Evolutionary conservation across 768 basidiomycete genomes (phyloP).

Genomic region (Hirschioporus abietinus): DNA sequence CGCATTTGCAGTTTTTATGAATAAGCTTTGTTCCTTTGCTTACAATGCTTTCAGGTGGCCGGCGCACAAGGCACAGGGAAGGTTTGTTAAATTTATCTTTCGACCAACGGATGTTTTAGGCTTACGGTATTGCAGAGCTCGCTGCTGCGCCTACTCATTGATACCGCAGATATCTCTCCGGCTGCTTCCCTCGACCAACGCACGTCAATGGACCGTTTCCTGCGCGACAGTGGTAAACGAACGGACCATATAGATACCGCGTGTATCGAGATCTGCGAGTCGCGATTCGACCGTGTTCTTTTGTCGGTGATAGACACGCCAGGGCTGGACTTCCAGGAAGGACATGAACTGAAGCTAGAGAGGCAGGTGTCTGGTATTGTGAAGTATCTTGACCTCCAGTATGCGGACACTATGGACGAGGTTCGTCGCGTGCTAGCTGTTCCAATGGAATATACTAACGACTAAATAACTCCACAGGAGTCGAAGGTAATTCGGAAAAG

Average conservation of each 20-base stretch:
- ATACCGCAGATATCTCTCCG: conserved; percentile 80
- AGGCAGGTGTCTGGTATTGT: conserved; percentile 69
- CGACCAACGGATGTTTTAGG: background rate
- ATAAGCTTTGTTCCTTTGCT: background rate
- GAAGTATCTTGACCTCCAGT: conserved; percentile 76
- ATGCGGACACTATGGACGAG: conserved; percentile 84
- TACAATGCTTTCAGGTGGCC: conserved; percentile 48
- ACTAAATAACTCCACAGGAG: conserved; percentile 45
- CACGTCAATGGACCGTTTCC: conserved; percentile 56
- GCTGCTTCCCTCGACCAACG: conserved; percentile 71
- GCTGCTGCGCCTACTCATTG: conserved; percentile 70
- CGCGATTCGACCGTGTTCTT: conserved; percentile 69
- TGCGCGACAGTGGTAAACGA: conserved; percentile 52
- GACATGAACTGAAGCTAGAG: conserved; percentile 73
- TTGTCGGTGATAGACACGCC: conserved; percentile 85
- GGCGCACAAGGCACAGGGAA: conserved; percentile 51
- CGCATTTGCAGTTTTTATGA: conserved; percentile 15
- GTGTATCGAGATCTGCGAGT: conserved; percentile 79
- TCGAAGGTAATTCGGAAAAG: conserved; percentile 83
- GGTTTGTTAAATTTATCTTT: background rate
- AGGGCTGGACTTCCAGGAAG: conserved; percentile 69
- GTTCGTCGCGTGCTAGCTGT: conserved; percentile 33
- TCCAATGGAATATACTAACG: background rate
- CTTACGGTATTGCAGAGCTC: conserved; percentile 69
- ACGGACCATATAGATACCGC: conserved; percentile 64